Percentiles rank a stretch among this genome's conserved stretches.
These are phyloP conservation scores for Tricholoma furcatifolium DNA, from an alignment of 768 basidiomycete species.

Conservation along the genomic window DNA sequence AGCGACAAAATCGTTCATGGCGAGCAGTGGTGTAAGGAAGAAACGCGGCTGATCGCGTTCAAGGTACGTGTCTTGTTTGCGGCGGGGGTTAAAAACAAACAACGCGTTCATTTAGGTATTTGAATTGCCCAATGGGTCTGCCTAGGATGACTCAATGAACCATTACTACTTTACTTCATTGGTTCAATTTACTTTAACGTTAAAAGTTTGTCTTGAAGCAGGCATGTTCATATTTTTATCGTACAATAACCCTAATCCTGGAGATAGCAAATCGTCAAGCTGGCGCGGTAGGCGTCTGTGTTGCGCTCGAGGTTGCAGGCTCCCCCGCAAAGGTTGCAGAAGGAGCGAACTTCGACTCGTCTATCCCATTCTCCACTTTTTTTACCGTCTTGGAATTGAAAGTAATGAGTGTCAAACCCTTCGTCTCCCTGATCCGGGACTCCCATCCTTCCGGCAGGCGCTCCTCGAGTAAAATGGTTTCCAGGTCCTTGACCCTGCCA, in stretches of 20 bases:
- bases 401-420: constrained; percentile 56
- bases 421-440: constrained; percentile 47
- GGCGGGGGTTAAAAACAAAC: background rate
- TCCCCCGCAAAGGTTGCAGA: background rate
- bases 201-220: no score
- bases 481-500: constrained; percentile 54
- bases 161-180: no score
- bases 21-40: background rate
- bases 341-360: constrained; percentile 33
- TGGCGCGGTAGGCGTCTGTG: background rate
- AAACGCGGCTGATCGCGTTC: background rate
- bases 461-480: constrained; percentile 62
- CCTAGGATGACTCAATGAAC: no score
- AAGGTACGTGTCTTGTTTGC: background rate
- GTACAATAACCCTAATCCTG: no score
- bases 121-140: no score
- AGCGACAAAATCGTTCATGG: constrained; percentile 47
- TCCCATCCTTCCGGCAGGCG: constrained; percentile 74
- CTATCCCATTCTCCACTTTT: constrained; percentile 37
- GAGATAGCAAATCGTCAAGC: no score
- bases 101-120: no score
- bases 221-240: no score
- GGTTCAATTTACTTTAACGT: no score
- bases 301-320: background rate
- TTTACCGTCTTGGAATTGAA: constrained; percentile 49